phyloP scores from a whole-genome alignment of 768 basidiomycete genomes.

The Termitomyces sp. region DNA sequence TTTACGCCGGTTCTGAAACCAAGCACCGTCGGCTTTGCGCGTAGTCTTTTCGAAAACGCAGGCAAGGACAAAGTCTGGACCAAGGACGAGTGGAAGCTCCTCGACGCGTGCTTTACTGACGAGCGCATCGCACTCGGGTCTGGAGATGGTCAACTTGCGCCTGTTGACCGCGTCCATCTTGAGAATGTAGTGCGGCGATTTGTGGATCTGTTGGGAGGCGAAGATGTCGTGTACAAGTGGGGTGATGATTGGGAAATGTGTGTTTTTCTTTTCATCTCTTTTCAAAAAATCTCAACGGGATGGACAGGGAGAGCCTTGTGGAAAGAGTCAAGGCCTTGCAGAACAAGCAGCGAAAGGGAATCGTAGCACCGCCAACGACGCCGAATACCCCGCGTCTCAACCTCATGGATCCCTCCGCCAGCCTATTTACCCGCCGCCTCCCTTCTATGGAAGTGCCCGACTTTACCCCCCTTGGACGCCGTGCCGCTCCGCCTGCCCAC shows the following conservation, averaged over 20 bases:
- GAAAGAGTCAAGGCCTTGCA: constrained; percentile 50
- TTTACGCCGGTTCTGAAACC: neutral
- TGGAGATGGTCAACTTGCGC: constrained; percentile 32
- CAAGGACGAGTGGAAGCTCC: constrained; percentile 72
- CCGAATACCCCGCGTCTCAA: constrained; percentile 22
- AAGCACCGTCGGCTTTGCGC: neutral
- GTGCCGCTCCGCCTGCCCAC: constrained; percentile 21
- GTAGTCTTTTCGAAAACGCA: neutral
- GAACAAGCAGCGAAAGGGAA: constrained; percentile 53
- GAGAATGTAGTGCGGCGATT: constrained; percentile 62
- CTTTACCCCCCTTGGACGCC: constrained; percentile 42
- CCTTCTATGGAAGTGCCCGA: constrained; percentile 40
- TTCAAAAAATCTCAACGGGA: neutral
- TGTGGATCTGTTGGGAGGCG: constrained; percentile 40
- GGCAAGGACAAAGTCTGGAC: constrained; percentile 43
- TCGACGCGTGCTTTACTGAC: constrained; percentile 77
- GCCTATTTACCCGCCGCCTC: neutral
- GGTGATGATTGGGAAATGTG: constrained; percentile 57
- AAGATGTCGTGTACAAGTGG: constrained; percentile 27
- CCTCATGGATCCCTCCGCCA: neutral
- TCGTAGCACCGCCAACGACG: constrained; percentile 52
- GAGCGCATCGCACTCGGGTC: constrained; percentile 48
- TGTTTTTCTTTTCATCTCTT: constrained; percentile 15
- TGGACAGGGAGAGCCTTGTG: constrained; percentile 41
- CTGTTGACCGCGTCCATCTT: constrained; percentile 45